Base-by-base conservation (phyloP, 1,139 yeast species). In the Yamadazyma spencermartinsiae region DNA sequence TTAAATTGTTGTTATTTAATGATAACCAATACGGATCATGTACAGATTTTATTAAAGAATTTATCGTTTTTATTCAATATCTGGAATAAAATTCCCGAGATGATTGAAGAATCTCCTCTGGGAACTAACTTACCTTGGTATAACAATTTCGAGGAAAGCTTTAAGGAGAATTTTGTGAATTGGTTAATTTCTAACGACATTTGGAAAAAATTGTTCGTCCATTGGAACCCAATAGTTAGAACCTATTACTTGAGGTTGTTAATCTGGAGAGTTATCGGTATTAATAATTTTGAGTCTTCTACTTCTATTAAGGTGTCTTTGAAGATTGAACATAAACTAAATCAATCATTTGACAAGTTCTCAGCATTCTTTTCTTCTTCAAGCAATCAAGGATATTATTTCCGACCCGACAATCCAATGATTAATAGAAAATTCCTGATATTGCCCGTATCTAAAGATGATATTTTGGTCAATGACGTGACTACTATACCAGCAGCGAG, bases 151-250 rank as follows among this genome's bases (percentile, higher is more conserved):
- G 58, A 56, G 31, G 68, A 69, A 43, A 61, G 74, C 42, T 57
- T 69, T 46, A 70, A 76, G 50, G 61, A 63, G 46, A 69, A 70
- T 47, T 66, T 81, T 49, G 69, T 77, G 18, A 58, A 62, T 25
- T 83, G 86, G 83, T 56, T 85, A 20, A 61, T 81, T 9, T 66
- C 76, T 3, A 58, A 65, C 4, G 55, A 58, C 2, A 62, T 65
- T 35, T 84, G 87, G 80, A 58, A 60, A 33, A 65, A 71, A 32
- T 77, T 78, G 44, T 80, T 86, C 51, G 74, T 82, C 33, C 95
- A 87, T 59, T 87, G 95, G 88, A 78, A 81, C 49, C 90, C 95
- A 2, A 60, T 86, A 21, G 80, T 86, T 13, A 68, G 95, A 32
- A 74, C 84, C 2, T 84, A 81, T 52, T 87, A 82, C 56, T 68